Evolutionary conservation across 345 rosid genomes (phyloP).

Genomic region (Litchi chinensis): DNA sequence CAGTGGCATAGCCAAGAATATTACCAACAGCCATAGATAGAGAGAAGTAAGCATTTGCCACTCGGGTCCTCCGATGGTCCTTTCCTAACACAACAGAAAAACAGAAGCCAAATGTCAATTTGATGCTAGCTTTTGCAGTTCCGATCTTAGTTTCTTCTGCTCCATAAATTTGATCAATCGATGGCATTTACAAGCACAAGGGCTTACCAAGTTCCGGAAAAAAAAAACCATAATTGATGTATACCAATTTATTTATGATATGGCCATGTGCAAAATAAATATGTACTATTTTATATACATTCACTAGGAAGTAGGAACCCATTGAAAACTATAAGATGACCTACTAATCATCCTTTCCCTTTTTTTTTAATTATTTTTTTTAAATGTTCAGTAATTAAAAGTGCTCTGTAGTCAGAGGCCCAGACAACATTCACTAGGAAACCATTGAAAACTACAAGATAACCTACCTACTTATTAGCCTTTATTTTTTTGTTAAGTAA

Average conservation of each 20-base stretch:
- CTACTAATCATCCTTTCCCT: no score
- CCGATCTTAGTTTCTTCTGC: constrained; percentile 1
- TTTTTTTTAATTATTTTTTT: no score
- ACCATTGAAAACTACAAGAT: background rate
- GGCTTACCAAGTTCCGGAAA: background rate
- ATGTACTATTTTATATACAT: background rate
- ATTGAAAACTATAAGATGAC: no score
- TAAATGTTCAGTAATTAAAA: no score
- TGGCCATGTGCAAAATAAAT: background rate
- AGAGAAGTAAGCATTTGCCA: constrained; percentile 94
- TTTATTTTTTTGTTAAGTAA: background rate
- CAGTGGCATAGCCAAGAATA: constrained; percentile 91
- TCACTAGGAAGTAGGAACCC: no score
- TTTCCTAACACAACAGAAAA: constrained; percentile 56
- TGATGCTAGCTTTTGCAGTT: constrained; percentile 1
- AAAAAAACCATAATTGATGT: background rate
- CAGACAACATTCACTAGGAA: background rate
- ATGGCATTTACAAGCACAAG: background rate
- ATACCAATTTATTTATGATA: background rate
- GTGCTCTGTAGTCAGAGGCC: no score
- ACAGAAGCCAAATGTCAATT: constrained; percentile 22
- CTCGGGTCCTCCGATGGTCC: constrained; percentile 87
- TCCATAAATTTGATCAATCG: background rate
- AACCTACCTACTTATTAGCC: background rate
- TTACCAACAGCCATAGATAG: constrained; percentile 94